Percentiles rank a stretch among this genome's conserved stretches.
Evolutionary conservation across 805 yeast genomes (phyloP).

Genomic region (Aciculoconidium aculeatum): DNA sequence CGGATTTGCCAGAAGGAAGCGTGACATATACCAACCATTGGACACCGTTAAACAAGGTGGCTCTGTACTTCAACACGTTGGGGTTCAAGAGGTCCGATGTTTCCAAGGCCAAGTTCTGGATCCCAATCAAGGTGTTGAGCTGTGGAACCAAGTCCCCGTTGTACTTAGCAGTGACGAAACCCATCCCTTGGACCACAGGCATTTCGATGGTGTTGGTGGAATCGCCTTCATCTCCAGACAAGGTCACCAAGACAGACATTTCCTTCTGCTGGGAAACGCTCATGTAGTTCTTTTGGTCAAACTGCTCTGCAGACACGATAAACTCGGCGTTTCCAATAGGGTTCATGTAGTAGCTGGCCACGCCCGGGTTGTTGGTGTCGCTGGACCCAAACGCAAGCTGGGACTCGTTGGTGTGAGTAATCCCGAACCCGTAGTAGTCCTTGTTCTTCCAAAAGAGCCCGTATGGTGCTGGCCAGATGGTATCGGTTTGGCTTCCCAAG

Average conservation of each 20-base stretch:
- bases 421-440: conserved; percentile 51
- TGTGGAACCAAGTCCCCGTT: conserved; percentile 49
- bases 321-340: conserved; percentile 53
- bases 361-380: conserved; percentile 37
- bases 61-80: conserved; percentile 36
- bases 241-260: conserved; percentile 45
- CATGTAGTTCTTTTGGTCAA: conserved; percentile 31
- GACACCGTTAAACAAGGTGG: conserved; percentile 32
- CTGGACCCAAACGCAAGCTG: conserved; percentile 43
- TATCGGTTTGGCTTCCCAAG: conserved; percentile 47
- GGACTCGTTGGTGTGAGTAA: conserved; percentile 47
- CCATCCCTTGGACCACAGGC: conserved; percentile 58
- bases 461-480: conserved; percentile 65
- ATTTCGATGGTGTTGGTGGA: conserved; percentile 35
- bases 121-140: conserved; percentile 43
- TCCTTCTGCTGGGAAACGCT: conserved; percentile 42
- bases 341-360: conserved; percentile 45
- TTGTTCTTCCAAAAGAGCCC: conserved; percentile 48
- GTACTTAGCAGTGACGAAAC: conserved; percentile 48
- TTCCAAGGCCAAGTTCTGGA: conserved; percentile 32
- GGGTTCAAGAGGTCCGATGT: conserved; percentile 20
- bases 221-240: conserved; percentile 25
- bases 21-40: conserved; percentile 51
- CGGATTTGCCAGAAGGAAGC: conserved; percentile 25
- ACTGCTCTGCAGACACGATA: conserved; percentile 48